Percentiles rank a stretch among this genome's conserved stretches.
Conservation (phyloP, 495 filamentous ascomycete species). For the Penicillium flavigenum region DNA sequence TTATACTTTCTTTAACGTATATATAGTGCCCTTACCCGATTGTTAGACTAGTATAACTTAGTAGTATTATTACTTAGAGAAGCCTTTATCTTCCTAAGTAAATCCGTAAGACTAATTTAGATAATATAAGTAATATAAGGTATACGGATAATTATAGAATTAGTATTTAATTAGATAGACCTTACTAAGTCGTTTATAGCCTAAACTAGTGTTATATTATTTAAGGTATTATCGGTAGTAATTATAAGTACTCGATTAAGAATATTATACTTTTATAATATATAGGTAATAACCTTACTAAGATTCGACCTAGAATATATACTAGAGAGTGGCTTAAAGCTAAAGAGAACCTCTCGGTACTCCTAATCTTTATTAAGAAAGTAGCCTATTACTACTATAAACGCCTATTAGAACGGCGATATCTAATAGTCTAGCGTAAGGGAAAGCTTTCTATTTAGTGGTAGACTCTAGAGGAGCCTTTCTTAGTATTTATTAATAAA, state of each 20-base stretch:
- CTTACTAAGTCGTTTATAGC: neutral
- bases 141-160: too few relatives aligned
- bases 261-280: neutral
- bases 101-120: too few relatives aligned
- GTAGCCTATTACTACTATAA: neutral
- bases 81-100: too few relatives aligned
- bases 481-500: neutral
- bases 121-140: too few relatives aligned
- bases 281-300: neutral
- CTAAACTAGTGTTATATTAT: slow-evolving; percentile 1
- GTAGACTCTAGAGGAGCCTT: neutral
- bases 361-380: neutral
- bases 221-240: neutral
- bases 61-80: too few relatives aligned
- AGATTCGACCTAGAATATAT: neutral
- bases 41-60: too few relatives aligned
- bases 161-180: neutral
- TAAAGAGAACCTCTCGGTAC: neutral
- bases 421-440: neutral
- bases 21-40: too few relatives aligned
- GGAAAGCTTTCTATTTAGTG: neutral
- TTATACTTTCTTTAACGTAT: too few relatives aligned
- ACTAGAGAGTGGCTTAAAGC: neutral
- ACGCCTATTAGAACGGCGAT: neutral
- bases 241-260: neutral